A percentile compares a stretch with the other conserved stretches of the same genome.
These are phyloP conservation scores for Rhizoclosmatium globosum DNA, from an alignment of 192 early-diverging fungal genomes.

Conservation along the genomic window DNA sequence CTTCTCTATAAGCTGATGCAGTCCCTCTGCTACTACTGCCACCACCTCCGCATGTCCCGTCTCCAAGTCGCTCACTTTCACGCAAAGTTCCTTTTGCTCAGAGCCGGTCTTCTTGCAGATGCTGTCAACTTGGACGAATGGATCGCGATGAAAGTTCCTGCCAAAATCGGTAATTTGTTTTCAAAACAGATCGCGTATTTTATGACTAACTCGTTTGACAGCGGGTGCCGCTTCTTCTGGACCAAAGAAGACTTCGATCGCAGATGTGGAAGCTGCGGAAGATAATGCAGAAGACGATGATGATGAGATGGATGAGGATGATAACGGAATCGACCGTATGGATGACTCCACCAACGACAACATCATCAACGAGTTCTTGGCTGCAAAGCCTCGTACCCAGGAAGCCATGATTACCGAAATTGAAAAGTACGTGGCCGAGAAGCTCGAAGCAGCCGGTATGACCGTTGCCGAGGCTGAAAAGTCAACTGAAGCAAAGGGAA, in stretches of 20 bases:
- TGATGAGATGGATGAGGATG: conserved; percentile 49
- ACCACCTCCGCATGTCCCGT: conserved; percentile 73
- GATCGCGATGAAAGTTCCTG: conserved; percentile 36
- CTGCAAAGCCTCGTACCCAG: conserved; percentile 28
- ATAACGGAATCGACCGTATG: conserved; percentile 53
- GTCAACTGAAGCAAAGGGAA: conserved; percentile 42
- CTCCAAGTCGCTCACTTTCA: conserved; percentile 70
- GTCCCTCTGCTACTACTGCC: conserved; percentile 90
- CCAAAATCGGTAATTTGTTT: not conserved
- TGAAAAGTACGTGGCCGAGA: conserved; percentile 65
- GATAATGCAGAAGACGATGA: conserved; percentile 47
- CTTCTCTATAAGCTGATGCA: conserved; percentile 88
- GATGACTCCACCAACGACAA: conserved; percentile 54
- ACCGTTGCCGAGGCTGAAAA: conserved; percentile 8
- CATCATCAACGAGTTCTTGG: conserved; percentile 9
- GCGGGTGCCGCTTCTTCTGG: not conserved
- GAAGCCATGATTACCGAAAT: conserved; percentile 72
- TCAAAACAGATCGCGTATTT: not conserved
- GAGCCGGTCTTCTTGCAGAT: conserved; percentile 86
- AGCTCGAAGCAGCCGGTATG: conserved; percentile 38
- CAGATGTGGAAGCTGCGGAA: conserved; percentile 49
- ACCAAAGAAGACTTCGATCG: conserved; percentile 21
- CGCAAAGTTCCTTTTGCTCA: conserved; percentile 85
- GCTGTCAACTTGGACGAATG: conserved; percentile 82
- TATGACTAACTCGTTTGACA: not conserved